Evolutionary conservation across 2,329 filamentous ascomycete species (phyloP).

Genomic region (Pseudonectria buxi): DNA sequence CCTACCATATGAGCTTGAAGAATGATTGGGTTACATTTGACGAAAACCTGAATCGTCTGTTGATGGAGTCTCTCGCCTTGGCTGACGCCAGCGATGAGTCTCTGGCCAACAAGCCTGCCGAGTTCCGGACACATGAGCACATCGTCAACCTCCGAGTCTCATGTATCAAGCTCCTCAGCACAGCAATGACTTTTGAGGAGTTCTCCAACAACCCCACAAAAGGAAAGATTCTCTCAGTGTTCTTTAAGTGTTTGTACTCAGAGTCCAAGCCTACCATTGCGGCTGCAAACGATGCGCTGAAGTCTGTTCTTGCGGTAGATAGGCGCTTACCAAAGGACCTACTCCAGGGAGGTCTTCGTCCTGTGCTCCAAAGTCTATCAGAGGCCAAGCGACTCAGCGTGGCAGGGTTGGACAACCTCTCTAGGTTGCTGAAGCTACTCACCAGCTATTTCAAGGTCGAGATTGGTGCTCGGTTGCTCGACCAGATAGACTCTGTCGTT

Average conservation of each 20-base stretch:
- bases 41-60: conserved; percentile 78
- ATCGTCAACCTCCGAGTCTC: conserved; percentile 89
- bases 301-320: conserved; percentile 78
- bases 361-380: conserved; percentile 93
- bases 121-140: conserved; percentile 91
- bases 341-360: conserved; percentile 85
- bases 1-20: conserved; percentile 86
- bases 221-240: conserved; percentile 78
- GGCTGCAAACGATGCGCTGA: conserved; percentile 84
- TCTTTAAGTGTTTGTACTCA: conserved; percentile 96
- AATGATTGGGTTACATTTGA: conserved; percentile 87
- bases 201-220: conserved; percentile 68
- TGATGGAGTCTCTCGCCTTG: conserved; percentile 89
- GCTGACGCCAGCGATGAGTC: conserved; percentile 93
- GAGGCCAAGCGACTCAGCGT: conserved; percentile 86
- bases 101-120: conserved; percentile 82
- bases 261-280: conserved; percentile 89
- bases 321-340: conserved; percentile 93
- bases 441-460: conserved; percentile 99
- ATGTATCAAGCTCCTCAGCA: conserved; percentile 87
- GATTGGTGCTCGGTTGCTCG: conserved; percentile 85
- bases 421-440: conserved; percentile 78
- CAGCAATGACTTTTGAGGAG: conserved; percentile 87
- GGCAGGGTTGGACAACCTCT: conserved; percentile 84
- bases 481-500: conserved; percentile 87